Conservation (phyloP, 2,329 filamentous ascomycete species). For the Dactylellina leptospora region DNA sequence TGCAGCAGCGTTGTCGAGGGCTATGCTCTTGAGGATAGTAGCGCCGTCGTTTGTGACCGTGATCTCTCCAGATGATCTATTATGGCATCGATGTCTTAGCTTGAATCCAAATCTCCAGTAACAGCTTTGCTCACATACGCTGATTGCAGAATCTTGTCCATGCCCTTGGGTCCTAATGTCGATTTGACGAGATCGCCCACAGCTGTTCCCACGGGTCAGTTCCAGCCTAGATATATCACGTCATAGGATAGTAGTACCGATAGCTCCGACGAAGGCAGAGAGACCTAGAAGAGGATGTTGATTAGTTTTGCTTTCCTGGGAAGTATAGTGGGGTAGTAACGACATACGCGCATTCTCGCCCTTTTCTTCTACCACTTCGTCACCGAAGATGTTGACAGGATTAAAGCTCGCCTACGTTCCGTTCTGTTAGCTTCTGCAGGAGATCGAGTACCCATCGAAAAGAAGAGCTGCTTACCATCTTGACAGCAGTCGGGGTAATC, state of each 20-base stretch:
- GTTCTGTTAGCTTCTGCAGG: not conserved
- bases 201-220: slow-evolving; percentile 62
- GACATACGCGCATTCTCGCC: slow-evolving; percentile 88
- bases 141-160: slow-evolving; percentile 98
- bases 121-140: slow-evolving; percentile 71
- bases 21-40: slow-evolving; percentile 97
- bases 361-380: slow-evolving; percentile 96
- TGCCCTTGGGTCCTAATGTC: slow-evolving; percentile 94
- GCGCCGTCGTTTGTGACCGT: slow-evolving; percentile 99
- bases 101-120: not conserved
- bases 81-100: slow-evolving; percentile 51
- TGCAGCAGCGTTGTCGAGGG: slow-evolving; percentile 95
- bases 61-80: slow-evolving; percentile 90
- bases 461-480: slow-evolving; percentile 40
- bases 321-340: not conserved
- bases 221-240: not conserved
- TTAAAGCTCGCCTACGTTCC: too few relatives aligned
- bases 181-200: slow-evolving; percentile 98
- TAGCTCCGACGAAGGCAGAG: slow-evolving; percentile 96
- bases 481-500: not conserved
- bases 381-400: slow-evolving; percentile 96
- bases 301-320: slow-evolving; percentile 23
- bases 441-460: not conserved
- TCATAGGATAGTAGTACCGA: slow-evolving; percentile 60
- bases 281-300: slow-evolving; percentile 63